Percentiles rank a stretch among this genome's conserved stretches.
These are phyloP conservation scores for Akanthomyces dipterigenus DNA, from an alignment of 2,329 filamentous ascomycete species.

Conservation along the genomic window DNA sequence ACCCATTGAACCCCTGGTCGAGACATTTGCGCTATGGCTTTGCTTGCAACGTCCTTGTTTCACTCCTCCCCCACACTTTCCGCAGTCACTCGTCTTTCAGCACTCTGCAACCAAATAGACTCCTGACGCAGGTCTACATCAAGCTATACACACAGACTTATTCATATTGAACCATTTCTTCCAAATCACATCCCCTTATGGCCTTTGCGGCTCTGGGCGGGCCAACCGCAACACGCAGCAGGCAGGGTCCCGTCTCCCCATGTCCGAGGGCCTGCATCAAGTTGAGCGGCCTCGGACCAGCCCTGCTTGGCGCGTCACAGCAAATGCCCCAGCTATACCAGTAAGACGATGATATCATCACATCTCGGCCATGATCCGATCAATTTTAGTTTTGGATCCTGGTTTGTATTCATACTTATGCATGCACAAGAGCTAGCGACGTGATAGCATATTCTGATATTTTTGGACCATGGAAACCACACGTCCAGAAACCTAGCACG, in stretches of 20 bases:
- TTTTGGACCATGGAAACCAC: not conserved
- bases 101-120: not conserved
- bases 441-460: not conserved
- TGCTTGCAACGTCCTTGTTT: slow-evolving; percentile 2
- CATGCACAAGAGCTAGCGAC: not conserved
- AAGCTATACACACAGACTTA: not conserved
- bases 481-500: not conserved
- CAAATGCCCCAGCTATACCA: not conserved
- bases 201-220: too few species aligned
- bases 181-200: not conserved
- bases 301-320: not conserved
- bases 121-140: not conserved
- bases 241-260: not conserved
- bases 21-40: not conserved
- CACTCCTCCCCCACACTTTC: not conserved
- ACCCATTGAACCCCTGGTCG: not conserved
- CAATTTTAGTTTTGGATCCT: not conserved
- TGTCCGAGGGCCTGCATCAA: not conserved
- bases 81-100: not conserved
- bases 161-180: too few species aligned
- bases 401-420: not conserved
- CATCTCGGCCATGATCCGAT: not conserved
- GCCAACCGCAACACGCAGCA: not conserved
- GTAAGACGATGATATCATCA: not conserved
- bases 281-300: not conserved